Evolutionary conservation across 257 asterid species (phyloP).

Genomic region (Schizonepeta tenuifolia): DNA sequence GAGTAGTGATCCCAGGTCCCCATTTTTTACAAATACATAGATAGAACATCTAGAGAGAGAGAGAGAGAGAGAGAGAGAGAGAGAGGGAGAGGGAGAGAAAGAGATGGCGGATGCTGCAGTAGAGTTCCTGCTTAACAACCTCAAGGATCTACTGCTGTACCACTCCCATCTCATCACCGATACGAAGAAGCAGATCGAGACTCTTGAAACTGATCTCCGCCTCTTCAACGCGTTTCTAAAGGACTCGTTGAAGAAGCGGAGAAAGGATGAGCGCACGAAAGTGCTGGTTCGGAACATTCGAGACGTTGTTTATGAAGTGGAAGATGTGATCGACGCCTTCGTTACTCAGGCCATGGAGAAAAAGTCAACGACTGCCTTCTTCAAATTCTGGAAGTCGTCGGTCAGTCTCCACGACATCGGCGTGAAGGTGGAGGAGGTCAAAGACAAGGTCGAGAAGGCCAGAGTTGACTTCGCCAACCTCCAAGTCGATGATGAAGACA

Average conservation of each 20-base stretch:
- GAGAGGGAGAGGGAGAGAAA: background rate
- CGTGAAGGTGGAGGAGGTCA: background rate
- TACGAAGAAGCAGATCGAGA: slow-evolving; percentile 11
- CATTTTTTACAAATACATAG: background rate
- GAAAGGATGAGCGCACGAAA: background rate
- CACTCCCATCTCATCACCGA: slow-evolving; percentile 13
- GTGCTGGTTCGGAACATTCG: slow-evolving; percentile 16
- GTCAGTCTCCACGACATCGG: background rate
- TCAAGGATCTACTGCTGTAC: slow-evolving; percentile 29
- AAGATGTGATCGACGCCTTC: slow-evolving; percentile 19
- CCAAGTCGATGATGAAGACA: background rate
- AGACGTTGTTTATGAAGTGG: background rate
- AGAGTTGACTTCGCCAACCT: background rate
- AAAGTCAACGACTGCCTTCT: background rate
- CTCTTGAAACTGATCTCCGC: slow-evolving; percentile 30
- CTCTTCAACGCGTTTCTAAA: slow-evolving; percentile 33
- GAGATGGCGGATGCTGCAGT: slow-evolving; percentile 26
- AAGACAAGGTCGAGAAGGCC: background rate
- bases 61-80: background rate
- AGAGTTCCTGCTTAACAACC: slow-evolving; percentile 36
- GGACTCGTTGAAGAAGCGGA: slow-evolving; percentile 26
- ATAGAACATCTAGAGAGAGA: background rate
- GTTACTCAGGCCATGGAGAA: background rate
- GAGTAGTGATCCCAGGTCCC: background rate
- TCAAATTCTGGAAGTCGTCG: background rate